Percentiles rank a stretch among this genome's conserved stretches.
Conservation (phyloP, 1,284 basidiomycete genomes). For the Austropuccinia psidii region DNA sequence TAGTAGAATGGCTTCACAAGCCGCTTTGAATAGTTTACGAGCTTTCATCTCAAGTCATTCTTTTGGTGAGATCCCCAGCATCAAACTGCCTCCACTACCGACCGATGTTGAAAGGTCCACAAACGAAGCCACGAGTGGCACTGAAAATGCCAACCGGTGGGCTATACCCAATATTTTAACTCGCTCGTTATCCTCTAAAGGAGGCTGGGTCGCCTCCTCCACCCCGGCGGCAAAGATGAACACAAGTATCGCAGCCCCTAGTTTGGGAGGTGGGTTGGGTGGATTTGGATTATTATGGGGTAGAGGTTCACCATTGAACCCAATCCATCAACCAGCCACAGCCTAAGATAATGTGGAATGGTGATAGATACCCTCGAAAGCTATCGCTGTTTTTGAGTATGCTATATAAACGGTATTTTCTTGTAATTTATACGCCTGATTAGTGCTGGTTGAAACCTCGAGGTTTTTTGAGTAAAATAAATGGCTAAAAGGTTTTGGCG, state of each 20-base stretch:
- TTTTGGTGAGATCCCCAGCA: neutral
- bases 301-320: too few relatives aligned
- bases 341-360: too few relatives aligned
- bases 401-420: too few relatives aligned
- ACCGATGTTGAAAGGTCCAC: constrained; percentile 2
- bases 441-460: too few relatives aligned
- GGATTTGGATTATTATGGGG: too few relatives aligned
- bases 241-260: neutral
- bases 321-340: too few relatives aligned
- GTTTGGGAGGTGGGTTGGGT: neutral
- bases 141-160: neutral
- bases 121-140: neutral
- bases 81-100: constrained; percentile 26
- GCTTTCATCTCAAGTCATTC: constrained; percentile 11
- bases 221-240: neutral
- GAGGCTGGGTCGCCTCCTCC: neutral
- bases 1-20: constrained; percentile 25
- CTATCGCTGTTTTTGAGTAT: too few relatives aligned
- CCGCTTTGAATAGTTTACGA: constrained; percentile 8
- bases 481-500: too few relatives aligned
- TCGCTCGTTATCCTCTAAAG: neutral
- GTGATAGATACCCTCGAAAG: too few relatives aligned
- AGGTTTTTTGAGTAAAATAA: too few relatives aligned
- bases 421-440: too few relatives aligned
- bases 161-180: constrained; percentile 2